Evolutionary conservation across 177 flowering plant genomes (phyloP), one percentile per base, ranked within the genome.

Genomic region (Tripterygium wilfordii): DNA sequence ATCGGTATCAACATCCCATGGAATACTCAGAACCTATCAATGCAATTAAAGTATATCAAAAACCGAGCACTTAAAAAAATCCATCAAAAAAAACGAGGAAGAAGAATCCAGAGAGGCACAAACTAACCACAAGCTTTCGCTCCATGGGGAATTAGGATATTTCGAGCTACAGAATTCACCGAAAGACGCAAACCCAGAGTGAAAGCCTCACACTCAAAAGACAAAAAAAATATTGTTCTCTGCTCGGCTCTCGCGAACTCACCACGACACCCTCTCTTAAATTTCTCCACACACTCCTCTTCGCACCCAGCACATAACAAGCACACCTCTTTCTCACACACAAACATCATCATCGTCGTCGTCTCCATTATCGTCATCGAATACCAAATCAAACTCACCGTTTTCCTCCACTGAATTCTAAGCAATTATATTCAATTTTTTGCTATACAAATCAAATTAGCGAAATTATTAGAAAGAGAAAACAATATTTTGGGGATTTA

Each of bases 1-100:
- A 1, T 83, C 88, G 0, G 96, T 87, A 48, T 94, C 92, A 14
- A 89, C 74, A 38, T 92, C 95, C 99, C 99, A 92, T 3, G 99
- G 99, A 36, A 92, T 87, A 10, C 99, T 97, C 48, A 92, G 66
- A 54, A 92, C 99, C 99, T 94, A 49, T 10, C n/a, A 58, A 44
- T 22, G 12, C 53, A 49, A 49, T 1, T 3, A 26, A 3, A 44
- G n/a, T n/a, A n/a, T n/a, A n/a, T n/a, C 30, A 16, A 17, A 43
- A 40, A 26, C n/a, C n/a, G n/a, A n/a, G n/a, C n/a, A n/a, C n/a
- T n/a, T n/a, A 3, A n/a, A n/a, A n/a, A n/a, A n/a, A n/a, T n/a
- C n/a, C n/a, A n/a, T n/a, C n/a, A n/a, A n/a, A n/a, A n/a, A n/a
- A n/a, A n/a, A n/a, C n/a, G n/a, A n/a, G n/a, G n/a, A n/a, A n/a